These are phyloP conservation scores for maize (Zea mays) DNA, from an alignment of 176 grass and related monocot genomes.

Conservation along the genomic window DNA sequence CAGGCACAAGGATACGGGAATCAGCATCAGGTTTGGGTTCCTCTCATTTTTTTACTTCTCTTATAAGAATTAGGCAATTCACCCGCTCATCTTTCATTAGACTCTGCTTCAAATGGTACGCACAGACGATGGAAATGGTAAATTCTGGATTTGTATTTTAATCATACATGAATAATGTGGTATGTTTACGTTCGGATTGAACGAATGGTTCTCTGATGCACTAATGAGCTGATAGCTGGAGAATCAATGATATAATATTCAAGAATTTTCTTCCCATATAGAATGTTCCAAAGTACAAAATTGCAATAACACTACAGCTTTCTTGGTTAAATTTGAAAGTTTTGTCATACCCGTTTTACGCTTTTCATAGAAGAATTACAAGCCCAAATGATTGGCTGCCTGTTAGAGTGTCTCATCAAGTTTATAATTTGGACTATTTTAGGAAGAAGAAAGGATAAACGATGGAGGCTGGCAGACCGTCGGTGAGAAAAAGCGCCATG, in stretches of 20 bases:
- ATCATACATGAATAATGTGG: not conserved
- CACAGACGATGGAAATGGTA: not conserved
- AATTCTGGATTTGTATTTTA: not conserved
- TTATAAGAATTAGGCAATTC: not conserved
- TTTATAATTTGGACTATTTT: slow-evolving; percentile 35
- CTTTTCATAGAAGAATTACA: slow-evolving; percentile 7
- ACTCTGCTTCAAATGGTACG: not conserved
- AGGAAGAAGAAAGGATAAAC: slow-evolving; percentile 39
- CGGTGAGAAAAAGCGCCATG: slow-evolving; percentile 54
- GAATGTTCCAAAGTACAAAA: not conserved
- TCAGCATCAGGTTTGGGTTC: slow-evolving; percentile 45
- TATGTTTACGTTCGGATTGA: not conserved
- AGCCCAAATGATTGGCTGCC: not conserved
- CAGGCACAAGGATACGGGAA: slow-evolving; percentile 29
- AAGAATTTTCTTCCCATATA: not conserved
- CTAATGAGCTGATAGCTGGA: not conserved
- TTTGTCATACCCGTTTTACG: not conserved
- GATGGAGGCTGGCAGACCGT: slow-evolving; percentile 71
- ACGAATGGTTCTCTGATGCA: not conserved
- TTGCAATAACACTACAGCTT: not conserved
- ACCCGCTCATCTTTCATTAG: not conserved
- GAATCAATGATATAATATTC: not conserved
- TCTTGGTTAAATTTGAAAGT: slow-evolving; percentile 25
- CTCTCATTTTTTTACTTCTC: not conserved
- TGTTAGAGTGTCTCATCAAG: slow-evolving; percentile 12